Evolutionary conservation across 495 filamentous ascomycete species (phyloP).

Genomic region (Umbilicaria muhlenbergii): DNA sequence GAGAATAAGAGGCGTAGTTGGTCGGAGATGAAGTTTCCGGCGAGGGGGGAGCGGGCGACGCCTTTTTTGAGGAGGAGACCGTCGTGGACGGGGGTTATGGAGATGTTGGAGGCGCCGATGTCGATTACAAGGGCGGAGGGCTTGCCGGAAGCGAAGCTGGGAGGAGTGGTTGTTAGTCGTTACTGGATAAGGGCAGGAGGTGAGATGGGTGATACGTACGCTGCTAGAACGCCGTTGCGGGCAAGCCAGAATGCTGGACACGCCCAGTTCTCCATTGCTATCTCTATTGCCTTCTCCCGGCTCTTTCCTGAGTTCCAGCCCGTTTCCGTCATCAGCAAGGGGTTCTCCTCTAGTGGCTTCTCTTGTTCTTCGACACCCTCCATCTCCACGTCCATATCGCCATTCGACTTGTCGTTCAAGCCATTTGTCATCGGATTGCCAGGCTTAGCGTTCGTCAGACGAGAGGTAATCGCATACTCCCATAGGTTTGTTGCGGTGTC

Average conservation of each 20-base stretch:
- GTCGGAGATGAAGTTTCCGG: conserved; percentile 74
- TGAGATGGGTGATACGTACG: conserved; percentile 27
- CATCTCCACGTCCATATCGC: conserved; percentile 49
- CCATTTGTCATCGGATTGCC: conserved; percentile 55
- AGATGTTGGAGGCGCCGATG: conserved; percentile 79
- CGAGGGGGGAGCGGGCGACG: conserved; percentile 65
- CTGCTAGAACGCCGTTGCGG: conserved; percentile 45
- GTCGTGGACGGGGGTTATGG: conserved; percentile 83
- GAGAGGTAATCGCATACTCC: conserved; percentile 74
- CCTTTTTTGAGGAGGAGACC: conserved; percentile 86
- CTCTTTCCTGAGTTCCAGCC: conserved; percentile 81
- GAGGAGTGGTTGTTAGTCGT: neutral
- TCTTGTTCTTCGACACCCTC: conserved; percentile 52
- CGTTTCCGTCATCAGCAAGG: conserved; percentile 85
- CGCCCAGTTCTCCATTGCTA: conserved; percentile 92
- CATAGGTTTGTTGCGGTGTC: conserved; percentile 78
- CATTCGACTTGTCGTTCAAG: conserved; percentile 47
- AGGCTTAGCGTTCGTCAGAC: conserved; percentile 50
- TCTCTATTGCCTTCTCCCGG: conserved; percentile 81
- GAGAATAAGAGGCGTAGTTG: conserved; percentile 74
- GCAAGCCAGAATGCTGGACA: conserved; percentile 85
- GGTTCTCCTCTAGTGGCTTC: conserved; percentile 72
- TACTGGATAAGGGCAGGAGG: neutral
- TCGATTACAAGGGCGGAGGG: conserved; percentile 84
- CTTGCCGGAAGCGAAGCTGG: conserved; percentile 77